A percentile compares a stretch with the other conserved stretches of the same genome.
phyloP scores from a whole-genome alignment of 2,329 filamentous ascomycete species.

The Dothistroma septosporum region DNA sequence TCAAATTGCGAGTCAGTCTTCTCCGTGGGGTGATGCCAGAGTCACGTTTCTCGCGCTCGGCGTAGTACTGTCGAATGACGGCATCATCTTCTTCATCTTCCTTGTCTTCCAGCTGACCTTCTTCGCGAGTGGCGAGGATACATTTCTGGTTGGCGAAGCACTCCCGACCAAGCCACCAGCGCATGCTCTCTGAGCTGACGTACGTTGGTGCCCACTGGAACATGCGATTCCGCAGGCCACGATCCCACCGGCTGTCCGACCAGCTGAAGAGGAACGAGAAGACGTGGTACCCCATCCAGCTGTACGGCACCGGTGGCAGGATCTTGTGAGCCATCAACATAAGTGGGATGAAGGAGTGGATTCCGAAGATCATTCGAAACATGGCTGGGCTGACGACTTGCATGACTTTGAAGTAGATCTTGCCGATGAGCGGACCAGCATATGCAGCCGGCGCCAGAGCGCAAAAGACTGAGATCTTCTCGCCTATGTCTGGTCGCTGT shows the following conservation, averaged over 20 bases:
- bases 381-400: slow-evolving; percentile 67
- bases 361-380: slow-evolving; percentile 81
- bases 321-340: slow-evolving; percentile 80
- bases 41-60: slow-evolving; percentile 29
- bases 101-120: slow-evolving; percentile 58
- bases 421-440: slow-evolving; percentile 77
- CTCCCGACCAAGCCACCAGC: slow-evolving; percentile 89
- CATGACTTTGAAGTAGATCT: slow-evolving; percentile 92
- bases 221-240: slow-evolving; percentile 70
- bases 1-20: slow-evolving; percentile 30
- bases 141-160: slow-evolving; percentile 84
- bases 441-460: slow-evolving; percentile 87
- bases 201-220: slow-evolving; percentile 93
- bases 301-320: slow-evolving; percentile 66
- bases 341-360: slow-evolving; percentile 87
- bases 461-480: slow-evolving; percentile 83
- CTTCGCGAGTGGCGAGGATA: slow-evolving; percentile 74
- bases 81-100: slow-evolving; percentile 44
- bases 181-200: slow-evolving; percentile 83
- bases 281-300: slow-evolving; percentile 78
- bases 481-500: slow-evolving; percentile 77
- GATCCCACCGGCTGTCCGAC: slow-evolving; percentile 81
- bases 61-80: slow-evolving; percentile 36
- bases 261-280: slow-evolving; percentile 89
- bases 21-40: slow-evolving; percentile 25